Evolutionary conservation across 2,329 filamentous ascomycete species (phyloP).

Genomic region (Talaromyces sp.): DNA sequence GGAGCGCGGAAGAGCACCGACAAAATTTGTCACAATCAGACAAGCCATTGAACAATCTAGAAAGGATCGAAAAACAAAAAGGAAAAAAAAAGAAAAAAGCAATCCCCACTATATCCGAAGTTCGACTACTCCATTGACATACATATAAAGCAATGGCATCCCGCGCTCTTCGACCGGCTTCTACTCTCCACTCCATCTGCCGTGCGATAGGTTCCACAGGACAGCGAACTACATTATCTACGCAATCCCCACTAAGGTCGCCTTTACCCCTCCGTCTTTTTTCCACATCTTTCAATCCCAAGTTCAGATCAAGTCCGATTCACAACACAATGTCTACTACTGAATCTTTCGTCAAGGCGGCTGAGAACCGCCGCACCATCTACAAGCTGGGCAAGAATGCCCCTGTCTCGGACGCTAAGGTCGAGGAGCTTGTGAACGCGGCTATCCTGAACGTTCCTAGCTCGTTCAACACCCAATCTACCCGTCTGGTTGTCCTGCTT

Average conservation of each 20-base stretch:
- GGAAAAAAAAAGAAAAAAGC: neutral
- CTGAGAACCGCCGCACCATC: constrained; percentile 39
- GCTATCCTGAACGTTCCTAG: constrained; percentile 72
- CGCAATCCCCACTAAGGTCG: constrained; percentile 18
- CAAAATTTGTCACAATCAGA: neutral
- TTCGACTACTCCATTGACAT: neutral
- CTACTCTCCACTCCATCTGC: constrained; percentile 15
- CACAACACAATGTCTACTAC: constrained; percentile 15
- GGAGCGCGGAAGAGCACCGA: neutral
- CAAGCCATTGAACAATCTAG: neutral
- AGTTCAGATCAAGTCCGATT: neutral
- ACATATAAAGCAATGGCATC: constrained; percentile 13
- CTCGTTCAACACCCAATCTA: constrained; percentile 87
- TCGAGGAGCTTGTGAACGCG: constrained; percentile 41
- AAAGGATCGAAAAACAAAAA: neutral
- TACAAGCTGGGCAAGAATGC: constrained; percentile 39
- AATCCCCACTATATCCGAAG: neutral
- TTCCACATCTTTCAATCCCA: constrained; percentile 9
- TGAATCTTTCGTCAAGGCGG: constrained; percentile 33
- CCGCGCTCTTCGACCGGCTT: constrained; percentile 17
- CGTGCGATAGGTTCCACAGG: constrained; percentile 13
- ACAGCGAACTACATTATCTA: neutral
- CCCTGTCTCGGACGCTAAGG: constrained; percentile 39
- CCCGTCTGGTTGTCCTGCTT: constrained; percentile 76
- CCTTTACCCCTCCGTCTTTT: constrained; percentile 34